Conservation (phyloP, 1,284 basidiomycete species). For the Lignosus rhinocerotis region DNA sequence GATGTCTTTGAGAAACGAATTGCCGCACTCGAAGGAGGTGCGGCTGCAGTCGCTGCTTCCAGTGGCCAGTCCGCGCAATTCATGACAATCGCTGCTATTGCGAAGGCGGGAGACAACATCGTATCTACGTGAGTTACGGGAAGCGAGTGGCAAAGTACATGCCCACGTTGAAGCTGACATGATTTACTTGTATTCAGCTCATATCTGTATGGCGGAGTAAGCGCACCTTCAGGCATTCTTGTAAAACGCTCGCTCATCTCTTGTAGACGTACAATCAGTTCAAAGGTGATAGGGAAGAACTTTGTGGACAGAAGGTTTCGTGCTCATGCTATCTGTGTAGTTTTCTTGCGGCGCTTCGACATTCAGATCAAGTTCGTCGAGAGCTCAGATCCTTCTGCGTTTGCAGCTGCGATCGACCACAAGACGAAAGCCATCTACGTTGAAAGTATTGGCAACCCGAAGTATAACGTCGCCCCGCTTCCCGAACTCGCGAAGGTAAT, state of each 20-base stretch:
- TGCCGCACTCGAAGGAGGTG: slow-evolving; percentile 81
- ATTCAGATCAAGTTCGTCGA: slow-evolving; percentile 81
- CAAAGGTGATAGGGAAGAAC: slow-evolving; percentile 53
- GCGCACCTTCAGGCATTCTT: slow-evolving; percentile 17
- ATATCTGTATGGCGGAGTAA: slow-evolving; percentile 67
- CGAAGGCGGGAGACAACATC: slow-evolving; percentile 76
- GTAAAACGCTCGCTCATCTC: neutral
- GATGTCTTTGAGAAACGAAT: slow-evolving; percentile 89
- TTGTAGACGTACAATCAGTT: slow-evolving; percentile 83
- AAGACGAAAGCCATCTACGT: slow-evolving; percentile 82
- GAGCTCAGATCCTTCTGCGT: slow-evolving; percentile 60
- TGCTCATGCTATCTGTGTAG: slow-evolving; percentile 34
- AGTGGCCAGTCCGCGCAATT: slow-evolving; percentile 86
- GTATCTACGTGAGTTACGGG: slow-evolving; percentile 55
- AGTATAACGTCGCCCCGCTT: slow-evolving; percentile 71
- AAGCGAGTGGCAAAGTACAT: neutral
- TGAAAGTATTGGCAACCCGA: slow-evolving; percentile 87
- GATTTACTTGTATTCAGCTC: slow-evolving; percentile 37
- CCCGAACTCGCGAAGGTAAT: slow-evolving; percentile 70
- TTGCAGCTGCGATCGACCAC: slow-evolving; percentile 75
- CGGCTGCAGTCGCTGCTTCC: slow-evolving; percentile 75
- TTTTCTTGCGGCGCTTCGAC: slow-evolving; percentile 76
- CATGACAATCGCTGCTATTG: slow-evolving; percentile 70
- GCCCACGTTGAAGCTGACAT: neutral
- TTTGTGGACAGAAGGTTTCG: no score